Evolutionary conservation across 768 basidiomycete genomes (phyloP).

Genomic region (button mushroom (Agaricus bisporus)): DNA sequence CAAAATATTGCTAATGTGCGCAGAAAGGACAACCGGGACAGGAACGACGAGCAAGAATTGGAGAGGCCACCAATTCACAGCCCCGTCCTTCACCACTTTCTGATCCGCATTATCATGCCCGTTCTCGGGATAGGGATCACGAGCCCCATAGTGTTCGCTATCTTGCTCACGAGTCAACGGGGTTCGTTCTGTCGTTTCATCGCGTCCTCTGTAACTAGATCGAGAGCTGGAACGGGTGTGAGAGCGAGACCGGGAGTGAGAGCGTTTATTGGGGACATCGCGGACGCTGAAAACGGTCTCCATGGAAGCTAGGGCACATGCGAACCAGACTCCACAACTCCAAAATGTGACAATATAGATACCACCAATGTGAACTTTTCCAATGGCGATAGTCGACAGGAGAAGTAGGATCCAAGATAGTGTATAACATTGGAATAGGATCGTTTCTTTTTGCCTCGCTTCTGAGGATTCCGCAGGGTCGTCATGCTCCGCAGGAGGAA

Average conservation of each 20-base stretch:
- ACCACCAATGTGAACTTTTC: constrained; percentile 38
- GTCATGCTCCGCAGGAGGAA: constrained; percentile 17
- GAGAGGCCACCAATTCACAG: constrained; percentile 46
- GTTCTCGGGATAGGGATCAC: background rate
- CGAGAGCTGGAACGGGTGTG: background rate
- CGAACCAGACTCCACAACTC: constrained; percentile 27
- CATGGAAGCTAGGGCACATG: constrained; percentile 15
- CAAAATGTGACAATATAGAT: constrained; percentile 52
- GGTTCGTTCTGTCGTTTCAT: constrained; percentile 8
- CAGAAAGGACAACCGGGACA: constrained; percentile 44
- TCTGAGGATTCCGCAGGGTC: constrained; percentile 4
- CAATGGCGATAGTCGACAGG: constrained; percentile 38
- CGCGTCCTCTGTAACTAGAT: background rate
- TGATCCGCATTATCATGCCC: background rate
- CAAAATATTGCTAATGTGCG: constrained; percentile 42
- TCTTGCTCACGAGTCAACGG: constrained; percentile 11
- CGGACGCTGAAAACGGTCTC: constrained; percentile 19
- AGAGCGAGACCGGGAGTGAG: background rate
- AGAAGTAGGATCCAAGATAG: constrained; percentile 55
- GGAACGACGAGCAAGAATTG: constrained; percentile 53
- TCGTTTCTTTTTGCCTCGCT: constrained; percentile 40
- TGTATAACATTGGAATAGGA: constrained; percentile 45
- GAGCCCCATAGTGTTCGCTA: background rate
- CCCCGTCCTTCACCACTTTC: constrained; percentile 16
- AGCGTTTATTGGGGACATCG: constrained; percentile 13